Evolutionary conservation across 2,329 filamentous ascomycete species (phyloP).

Genomic region (Pyrenophora graminea): DNA sequence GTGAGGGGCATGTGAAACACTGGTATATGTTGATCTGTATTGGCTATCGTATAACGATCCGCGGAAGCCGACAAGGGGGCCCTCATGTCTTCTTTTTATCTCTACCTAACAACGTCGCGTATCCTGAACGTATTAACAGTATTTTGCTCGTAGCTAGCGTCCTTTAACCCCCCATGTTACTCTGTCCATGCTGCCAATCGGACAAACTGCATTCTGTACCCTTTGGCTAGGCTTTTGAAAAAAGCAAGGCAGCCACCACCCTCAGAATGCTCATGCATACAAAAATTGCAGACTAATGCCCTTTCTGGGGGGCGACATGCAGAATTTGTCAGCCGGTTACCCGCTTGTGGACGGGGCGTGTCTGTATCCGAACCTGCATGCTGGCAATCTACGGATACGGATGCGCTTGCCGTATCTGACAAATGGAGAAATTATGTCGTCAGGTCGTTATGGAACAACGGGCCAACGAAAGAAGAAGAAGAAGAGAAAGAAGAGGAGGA

Average conservation of each 20-base stretch:
- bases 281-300: conserved; percentile 6
- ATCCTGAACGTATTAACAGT: no score
- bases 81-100: no score
- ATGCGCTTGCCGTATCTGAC: conserved; percentile 12
- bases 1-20: no score
- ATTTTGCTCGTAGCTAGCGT: no score
- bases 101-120: no score
- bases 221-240: conserved; percentile 3
- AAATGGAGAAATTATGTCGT: conserved; percentile 23
- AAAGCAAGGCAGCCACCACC: conserved; percentile 8
- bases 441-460: conserved; percentile 25
- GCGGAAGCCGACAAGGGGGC: no score
- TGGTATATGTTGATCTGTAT: no score
- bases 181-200: not conserved
- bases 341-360: conserved; percentile 12
- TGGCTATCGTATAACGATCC: no score
- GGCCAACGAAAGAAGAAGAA: conserved; percentile 15
- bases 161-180: not conserved
- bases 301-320: not conserved
- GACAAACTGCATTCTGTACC: not conserved
- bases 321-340: conserved; percentile 5
- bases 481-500: not conserved
- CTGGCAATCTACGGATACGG: conserved; percentile 15
- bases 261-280: conserved; percentile 18
- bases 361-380: conserved; percentile 1